Evolutionary conservation across 495 filamentous ascomycete genomes (phyloP), one percentile per base, ranked within the genome.

Genomic region (Pyrenula massariospora): DNA sequence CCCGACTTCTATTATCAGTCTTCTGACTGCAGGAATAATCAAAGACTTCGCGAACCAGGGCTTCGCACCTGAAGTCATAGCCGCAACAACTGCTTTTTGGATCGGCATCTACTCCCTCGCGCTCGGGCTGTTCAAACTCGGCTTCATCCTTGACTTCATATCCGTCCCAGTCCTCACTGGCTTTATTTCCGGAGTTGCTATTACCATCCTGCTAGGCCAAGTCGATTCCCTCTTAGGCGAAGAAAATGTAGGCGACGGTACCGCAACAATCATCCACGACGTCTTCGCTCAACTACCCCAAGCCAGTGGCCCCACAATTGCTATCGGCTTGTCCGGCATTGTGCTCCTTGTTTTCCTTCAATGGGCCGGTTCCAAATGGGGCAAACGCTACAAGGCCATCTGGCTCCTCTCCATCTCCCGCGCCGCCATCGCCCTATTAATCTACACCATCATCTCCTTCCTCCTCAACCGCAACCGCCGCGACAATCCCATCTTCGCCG

Each of bases 111-210:
- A 76, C 58, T 70, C 70, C 24, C 69, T 80, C 24, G 62, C 67
- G 10, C 65, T 79, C 24, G 77, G 77, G 1, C 62, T 79, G 23
- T 63, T 77, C n/a, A 70, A 73, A 31, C 73, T 79, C 20, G 76
- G 76, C 15, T 79, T 77, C 55, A 63, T 79, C 12, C 70, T 79
- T 48, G 72, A 79, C 52, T 77, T 76, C 58, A 70, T 79, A 58
- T 77, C 76, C 0, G 65, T 74, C 8, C 76, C 75, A 22, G 67
- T 78, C 42, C 69, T 79, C 2, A 73, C 63, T 50, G 76, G 76
- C 48, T 77, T 77, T 67, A 75, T 79, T 58, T 73, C 73, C 0
- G 76, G 73, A 2, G 73, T 72, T 1, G 76, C 74, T 36, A 68
- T 79, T 58, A 75, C 69, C 20, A 78, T 76, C 61, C 71, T 71